These are phyloP conservation scores for Macroventuria anomochaeta DNA, from an alignment of 2,329 filamentous ascomycete species.

Conservation along the genomic window DNA sequence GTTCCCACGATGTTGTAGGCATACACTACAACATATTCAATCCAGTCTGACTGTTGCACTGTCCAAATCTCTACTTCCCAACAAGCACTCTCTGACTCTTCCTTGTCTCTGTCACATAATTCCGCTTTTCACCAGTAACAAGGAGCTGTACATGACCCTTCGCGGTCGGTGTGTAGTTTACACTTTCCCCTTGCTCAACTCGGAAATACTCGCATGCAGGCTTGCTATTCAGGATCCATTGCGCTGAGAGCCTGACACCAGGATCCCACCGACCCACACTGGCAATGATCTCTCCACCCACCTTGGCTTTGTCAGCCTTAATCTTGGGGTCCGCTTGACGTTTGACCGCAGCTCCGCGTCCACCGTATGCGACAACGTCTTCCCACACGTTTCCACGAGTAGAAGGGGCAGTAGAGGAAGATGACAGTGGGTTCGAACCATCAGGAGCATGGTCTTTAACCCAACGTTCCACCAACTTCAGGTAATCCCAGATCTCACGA, in stretches of 20 bases:
- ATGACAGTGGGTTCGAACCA: slow-evolving; percentile 38
- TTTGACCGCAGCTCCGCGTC: slow-evolving; percentile 42
- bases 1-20: too few species aligned
- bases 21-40: too few species aligned
- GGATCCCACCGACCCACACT: slow-evolving; percentile 49
- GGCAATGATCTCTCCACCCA: slow-evolving; percentile 13
- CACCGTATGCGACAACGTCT: slow-evolving; percentile 42
- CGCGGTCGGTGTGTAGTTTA: slow-evolving; percentile 20
- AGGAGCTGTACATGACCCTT: slow-evolving; percentile 21
- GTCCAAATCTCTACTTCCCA: too few species aligned
- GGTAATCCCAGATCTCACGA: slow-evolving; percentile 42
- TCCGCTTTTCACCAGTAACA: slow-evolving; percentile 31
- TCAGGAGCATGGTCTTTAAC: slow-evolving; percentile 42
- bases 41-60: too few species aligned
- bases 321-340: slow-evolving; percentile 41
- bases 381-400: slow-evolving; percentile 45
- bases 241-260: slow-evolving; percentile 42
- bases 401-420: slow-evolving; percentile 21
- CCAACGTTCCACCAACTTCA: slow-evolving; percentile 42
- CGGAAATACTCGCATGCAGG: slow-evolving; percentile 27
- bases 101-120: slow-evolving; percentile 32
- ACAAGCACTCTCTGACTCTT: slow-evolving; percentile 24
- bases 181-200: slow-evolving; percentile 30
- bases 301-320: slow-evolving; percentile 4
- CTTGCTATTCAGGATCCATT: slow-evolving; percentile 43